Evolutionary conservation across 331 rosid species (phyloP).

Genomic region (Arachis monticola): DNA sequence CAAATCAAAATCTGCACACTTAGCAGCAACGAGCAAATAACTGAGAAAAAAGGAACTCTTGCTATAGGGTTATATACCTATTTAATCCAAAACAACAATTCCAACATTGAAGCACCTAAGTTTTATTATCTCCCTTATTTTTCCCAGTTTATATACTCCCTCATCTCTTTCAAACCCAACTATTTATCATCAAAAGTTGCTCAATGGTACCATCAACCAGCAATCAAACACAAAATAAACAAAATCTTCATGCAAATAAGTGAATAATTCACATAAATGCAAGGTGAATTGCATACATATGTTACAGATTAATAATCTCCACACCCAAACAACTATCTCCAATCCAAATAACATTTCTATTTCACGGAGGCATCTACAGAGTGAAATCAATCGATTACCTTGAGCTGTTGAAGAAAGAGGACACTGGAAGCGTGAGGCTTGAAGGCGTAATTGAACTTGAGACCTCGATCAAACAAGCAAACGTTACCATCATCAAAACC

Average conservation of each 20-base stretch:
- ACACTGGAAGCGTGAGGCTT: conserved; percentile 84
- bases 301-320: too few relatives aligned
- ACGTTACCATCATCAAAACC: conserved; percentile 83
- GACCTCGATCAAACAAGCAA: conserved; percentile 86
- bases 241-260: not conserved
- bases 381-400: conserved; percentile 51
- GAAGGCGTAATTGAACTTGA: conserved; percentile 81
- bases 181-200: not conserved
- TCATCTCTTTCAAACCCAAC: not conserved
- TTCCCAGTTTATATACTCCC: conserved; percentile 11
- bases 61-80: not conserved
- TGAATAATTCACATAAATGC: too few relatives aligned
- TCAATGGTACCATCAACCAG: not conserved
- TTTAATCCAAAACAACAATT: not conserved
- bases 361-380: too few relatives aligned
- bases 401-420: conserved; percentile 92
- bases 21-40: conserved; percentile 9
- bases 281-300: too few relatives aligned
- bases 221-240: not conserved
- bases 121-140: not conserved
- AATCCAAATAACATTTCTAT: too few relatives aligned
- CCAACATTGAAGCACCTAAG: conserved; percentile 24
- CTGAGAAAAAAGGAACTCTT: not conserved
- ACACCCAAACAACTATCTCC: too few relatives aligned
- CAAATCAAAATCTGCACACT: conserved; percentile 13